Conservation (phyloP, 148 eudicot genomes). For the Nepenthes mirabilis region DNA sequence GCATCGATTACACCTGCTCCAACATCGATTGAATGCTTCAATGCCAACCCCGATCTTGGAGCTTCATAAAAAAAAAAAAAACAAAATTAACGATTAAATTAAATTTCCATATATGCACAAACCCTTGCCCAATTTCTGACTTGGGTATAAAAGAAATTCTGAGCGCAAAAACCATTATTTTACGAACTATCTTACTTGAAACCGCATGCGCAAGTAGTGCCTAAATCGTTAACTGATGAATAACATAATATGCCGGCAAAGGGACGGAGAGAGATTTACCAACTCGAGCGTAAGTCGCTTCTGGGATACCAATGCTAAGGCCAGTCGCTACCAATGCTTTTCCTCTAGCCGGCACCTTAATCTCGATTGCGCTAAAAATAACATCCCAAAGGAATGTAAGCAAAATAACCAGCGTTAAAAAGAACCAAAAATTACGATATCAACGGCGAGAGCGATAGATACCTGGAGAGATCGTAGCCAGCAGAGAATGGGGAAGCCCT, state of each 20-base stretch:
- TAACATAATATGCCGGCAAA: too few species aligned
- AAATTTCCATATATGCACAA: too few species aligned
- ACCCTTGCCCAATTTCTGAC: too few species aligned
- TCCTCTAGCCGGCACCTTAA: conserved; percentile 76
- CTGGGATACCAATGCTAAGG: conserved; percentile 72
- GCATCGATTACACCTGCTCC: conserved; percentile 49
- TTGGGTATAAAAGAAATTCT: too few species aligned
- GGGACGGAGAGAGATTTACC: conserved; percentile 32
- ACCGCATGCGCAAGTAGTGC: conserved; percentile 1
- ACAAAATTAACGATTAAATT: not conserved
- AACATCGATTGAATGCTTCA: conserved; percentile 91
- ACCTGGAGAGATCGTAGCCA: conserved; percentile 89
- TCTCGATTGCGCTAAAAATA: conserved; percentile 38
- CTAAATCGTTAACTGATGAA: too few species aligned
- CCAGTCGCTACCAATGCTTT: conserved; percentile 80
- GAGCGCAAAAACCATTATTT: too few species aligned
- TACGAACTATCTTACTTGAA: not conserved
- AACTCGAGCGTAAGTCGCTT: conserved; percentile 29
- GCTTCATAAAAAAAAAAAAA: conserved; percentile 12
- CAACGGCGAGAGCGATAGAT: not conserved
- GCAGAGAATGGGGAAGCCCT: conserved; percentile 63
- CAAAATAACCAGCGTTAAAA: not conserved
- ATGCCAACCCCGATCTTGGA: conserved; percentile 79
- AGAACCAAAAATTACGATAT: too few species aligned
- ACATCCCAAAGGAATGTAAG: not conserved